Evolutionary conservation across 2,329 filamentous ascomycete genomes (phyloP).

Genomic region (Beauveria medogensis): DNA sequence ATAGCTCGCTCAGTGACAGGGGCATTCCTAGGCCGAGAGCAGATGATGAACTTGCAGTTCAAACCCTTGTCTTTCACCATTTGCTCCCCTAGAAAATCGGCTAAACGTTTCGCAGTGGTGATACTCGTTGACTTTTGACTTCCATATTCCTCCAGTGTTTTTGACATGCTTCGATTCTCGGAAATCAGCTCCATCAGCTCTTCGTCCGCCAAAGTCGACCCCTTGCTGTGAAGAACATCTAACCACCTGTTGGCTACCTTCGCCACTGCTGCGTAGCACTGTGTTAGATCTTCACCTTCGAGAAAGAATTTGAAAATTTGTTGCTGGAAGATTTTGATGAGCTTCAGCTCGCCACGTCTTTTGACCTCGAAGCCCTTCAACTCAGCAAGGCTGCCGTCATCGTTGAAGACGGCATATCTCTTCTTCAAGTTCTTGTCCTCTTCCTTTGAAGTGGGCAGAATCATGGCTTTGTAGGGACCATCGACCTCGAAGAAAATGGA

Average conservation of each 20-base stretch:
- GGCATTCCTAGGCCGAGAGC: conserved; percentile 72
- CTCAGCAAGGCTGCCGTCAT: conserved; percentile 90
- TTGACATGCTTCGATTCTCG: conserved; percentile 96
- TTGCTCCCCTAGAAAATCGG: conserved; percentile 92
- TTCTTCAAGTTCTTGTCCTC: conserved; percentile 99
- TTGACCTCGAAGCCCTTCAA: conserved; percentile 98
- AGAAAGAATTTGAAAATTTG: conserved; percentile 99
- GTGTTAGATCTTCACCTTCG: conserved; percentile 75
- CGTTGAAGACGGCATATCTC: conserved; percentile 97
- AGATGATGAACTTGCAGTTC: conserved; percentile 99
- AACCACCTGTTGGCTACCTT: conserved; percentile 95
- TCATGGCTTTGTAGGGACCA: conserved; percentile 95
- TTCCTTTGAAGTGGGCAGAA: conserved; percentile 93
- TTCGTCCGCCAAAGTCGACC: conserved; percentile 84
- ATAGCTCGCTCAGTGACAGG: conserved; percentile 92
- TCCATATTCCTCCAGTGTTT: conserved; percentile 94
- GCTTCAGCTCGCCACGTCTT: conserved; percentile 91
- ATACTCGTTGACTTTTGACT: conserved; percentile 97
- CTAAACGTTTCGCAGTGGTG: conserved; percentile 88
- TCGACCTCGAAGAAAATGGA: conserved; percentile 99
- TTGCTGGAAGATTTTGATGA: conserved; percentile 99
- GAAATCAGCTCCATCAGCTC: conserved; percentile 99
- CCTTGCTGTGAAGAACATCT: conserved; percentile 84
- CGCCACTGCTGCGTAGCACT: conserved; percentile 86
- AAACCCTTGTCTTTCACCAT: conserved; percentile 99